Conservation (phyloP, 1,139 yeast species). For the Meyerozyma guilliermondii region DNA sequence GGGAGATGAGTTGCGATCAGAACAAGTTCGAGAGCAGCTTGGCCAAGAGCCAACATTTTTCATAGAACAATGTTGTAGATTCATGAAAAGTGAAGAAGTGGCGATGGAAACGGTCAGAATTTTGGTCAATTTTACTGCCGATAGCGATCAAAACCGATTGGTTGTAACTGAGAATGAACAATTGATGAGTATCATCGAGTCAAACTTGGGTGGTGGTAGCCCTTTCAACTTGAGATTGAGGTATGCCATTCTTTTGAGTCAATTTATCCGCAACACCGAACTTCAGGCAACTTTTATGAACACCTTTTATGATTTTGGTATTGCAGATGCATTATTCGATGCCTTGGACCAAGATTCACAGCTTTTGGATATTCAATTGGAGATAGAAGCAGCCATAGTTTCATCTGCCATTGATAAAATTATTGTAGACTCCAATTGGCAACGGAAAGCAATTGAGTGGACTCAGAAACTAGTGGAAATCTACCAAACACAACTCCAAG, state of each 20-base stretch:
- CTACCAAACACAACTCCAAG: background rate
- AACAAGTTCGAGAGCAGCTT: background rate
- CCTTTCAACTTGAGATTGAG: constrained; percentile 1
- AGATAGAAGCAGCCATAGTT: background rate
- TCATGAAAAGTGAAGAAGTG: background rate
- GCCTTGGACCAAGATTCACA: constrained; percentile 3
- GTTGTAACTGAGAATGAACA: background rate
- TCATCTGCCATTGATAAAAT: background rate
- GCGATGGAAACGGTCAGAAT: constrained; percentile 21
- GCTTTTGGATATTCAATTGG: background rate
- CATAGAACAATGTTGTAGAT: background rate
- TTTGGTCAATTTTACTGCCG: constrained; percentile 33
- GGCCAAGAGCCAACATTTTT: background rate
- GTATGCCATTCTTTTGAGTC: constrained; percentile 26
- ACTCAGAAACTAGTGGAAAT: background rate
- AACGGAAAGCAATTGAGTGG: background rate
- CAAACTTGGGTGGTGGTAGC: background rate
- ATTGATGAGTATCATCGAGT: background rate
- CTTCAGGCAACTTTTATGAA: constrained; percentile 12
- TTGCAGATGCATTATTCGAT: constrained; percentile 6
- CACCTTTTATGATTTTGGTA: constrained; percentile 12
- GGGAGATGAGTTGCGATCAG: background rate
- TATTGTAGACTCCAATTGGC: background rate
- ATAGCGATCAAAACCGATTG: constrained; percentile 28
- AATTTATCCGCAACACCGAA: constrained; percentile 30